Evolutionary conservation across 495 filamentous ascomycete species (phyloP).

Genomic region (Trichocladium uniseriatum): DNA sequence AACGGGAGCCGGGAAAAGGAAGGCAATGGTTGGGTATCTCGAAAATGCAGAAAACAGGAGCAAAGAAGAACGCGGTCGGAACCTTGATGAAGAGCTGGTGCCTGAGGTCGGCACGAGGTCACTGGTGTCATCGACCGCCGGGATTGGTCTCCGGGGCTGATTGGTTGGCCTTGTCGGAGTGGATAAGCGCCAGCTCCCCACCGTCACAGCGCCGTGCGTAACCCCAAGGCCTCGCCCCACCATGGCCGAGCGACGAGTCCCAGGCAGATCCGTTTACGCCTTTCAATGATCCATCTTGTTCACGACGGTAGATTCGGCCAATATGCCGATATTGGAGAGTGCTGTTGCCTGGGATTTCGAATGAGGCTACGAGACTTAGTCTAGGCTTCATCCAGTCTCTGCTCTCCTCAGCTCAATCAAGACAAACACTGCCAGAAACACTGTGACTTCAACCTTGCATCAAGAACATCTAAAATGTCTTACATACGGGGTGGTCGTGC

Average conservation of each 20-base stretch:
- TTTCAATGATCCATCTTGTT: too few species aligned
- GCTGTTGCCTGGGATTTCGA: too few species aligned
- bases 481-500: slow-evolving; percentile 11
- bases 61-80: not conserved
- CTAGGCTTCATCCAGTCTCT: too few species aligned
- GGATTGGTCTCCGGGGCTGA: not conserved
- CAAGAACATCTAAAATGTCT: slow-evolving; percentile 3
- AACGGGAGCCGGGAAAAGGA: not conserved
- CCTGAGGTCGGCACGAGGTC: not conserved
- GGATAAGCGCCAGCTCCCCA: not conserved
- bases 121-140: slow-evolving; percentile 1
- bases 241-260: too few species aligned
- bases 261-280: too few species aligned
- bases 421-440: too few species aligned
- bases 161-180: not conserved
- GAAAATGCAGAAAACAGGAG: not conserved
- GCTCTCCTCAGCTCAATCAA: too few species aligned
- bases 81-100: not conserved
- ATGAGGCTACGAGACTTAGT: too few species aligned
- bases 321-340: too few species aligned
- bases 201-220: not conserved
- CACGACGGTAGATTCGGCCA: too few species aligned
- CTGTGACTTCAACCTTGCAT: too few species aligned
- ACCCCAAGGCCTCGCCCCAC: too few species aligned
- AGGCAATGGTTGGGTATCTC: not conserved